A percentile compares a stretch with the other conserved stretches of the same genome.
Evolutionary conservation across 2,329 filamentous ascomycete species (phyloP).

Genomic region (Beauveria medogensis): DNA sequence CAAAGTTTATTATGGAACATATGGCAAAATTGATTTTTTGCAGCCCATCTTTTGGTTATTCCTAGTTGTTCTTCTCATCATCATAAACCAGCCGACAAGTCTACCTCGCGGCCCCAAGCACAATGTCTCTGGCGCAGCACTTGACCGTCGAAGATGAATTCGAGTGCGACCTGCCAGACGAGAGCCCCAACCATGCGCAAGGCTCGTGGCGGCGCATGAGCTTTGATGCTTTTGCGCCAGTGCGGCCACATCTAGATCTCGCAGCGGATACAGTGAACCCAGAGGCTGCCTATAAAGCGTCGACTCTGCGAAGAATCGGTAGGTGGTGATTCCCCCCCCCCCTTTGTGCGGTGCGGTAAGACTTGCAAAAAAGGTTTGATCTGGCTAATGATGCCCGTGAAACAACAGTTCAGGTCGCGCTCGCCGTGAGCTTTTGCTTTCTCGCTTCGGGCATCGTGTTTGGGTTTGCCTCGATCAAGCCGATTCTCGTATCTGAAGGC

Average conservation of each 20-base stretch:
- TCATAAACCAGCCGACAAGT: not conserved
- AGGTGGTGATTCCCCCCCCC: not conserved
- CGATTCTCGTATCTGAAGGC: constrained; percentile 64
- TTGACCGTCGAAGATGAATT: not conserved
- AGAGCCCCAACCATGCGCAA: not conserved
- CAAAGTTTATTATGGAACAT: not conserved
- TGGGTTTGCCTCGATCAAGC: constrained; percentile 79
- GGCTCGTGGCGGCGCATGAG: constrained; percentile 8
- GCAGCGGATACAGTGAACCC: not conserved
- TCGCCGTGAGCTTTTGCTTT: constrained; percentile 65
- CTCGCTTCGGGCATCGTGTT: constrained; percentile 74
- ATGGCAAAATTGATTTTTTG: too few relatives aligned
- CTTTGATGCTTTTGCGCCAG: not conserved
- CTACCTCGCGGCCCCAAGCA: not conserved
- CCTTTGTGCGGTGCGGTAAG: too few relatives aligned
- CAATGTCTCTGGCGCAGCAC: constrained; percentile 3
- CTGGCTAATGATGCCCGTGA: not conserved
- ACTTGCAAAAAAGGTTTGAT: not conserved
- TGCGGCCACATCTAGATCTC: not conserved
- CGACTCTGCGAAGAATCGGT: not conserved
- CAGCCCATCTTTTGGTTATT: too few relatives aligned
- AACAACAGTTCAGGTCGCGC: constrained; percentile 56
- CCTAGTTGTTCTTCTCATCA: not conserved
- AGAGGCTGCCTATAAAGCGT: constrained; percentile 4
- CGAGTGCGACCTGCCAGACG: not conserved